phyloP scores from a whole-genome alignment of 192 early-diverging fungal species.

The Chytriomyces sp. region DNA sequence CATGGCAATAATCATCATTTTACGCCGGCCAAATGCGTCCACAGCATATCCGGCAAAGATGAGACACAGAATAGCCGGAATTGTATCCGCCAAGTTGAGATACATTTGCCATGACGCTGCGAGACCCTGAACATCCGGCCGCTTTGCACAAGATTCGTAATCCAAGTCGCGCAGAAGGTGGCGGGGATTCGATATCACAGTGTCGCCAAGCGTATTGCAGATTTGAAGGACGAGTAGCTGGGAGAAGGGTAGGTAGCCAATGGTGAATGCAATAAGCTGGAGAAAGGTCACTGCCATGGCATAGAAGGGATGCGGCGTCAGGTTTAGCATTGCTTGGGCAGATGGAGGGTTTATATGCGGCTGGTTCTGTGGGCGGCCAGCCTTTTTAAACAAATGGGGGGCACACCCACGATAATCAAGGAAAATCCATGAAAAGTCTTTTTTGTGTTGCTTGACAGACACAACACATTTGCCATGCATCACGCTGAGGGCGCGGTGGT shows the following conservation, averaged over 20 bases:
- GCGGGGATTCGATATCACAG: not conserved
- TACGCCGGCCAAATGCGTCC: not conserved
- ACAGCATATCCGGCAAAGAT: constrained; percentile 19
- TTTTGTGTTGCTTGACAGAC: no score
- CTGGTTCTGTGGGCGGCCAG: not conserved
- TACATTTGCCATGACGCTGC: not conserved
- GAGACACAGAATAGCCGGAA: not conserved
- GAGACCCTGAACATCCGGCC: constrained; percentile 6
- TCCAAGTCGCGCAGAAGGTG: not conserved
- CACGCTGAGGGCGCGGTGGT: no score
- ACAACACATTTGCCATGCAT: no score
- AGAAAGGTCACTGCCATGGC: not conserved
- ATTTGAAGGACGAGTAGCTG: constrained; percentile 7
- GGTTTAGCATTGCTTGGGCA: not conserved
- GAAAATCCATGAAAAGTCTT: no score
- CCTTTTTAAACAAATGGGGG: not conserved
- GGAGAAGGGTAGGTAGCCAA: constrained; percentile 7
- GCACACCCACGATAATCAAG: no score
- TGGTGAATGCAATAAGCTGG: not conserved
- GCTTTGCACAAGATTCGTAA: constrained; percentile 26
- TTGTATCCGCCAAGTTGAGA: not conserved
- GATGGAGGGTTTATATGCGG: not conserved
- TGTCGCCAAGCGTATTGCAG: constrained; percentile 9
- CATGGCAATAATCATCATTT: not conserved
- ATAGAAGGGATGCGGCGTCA: not conserved